These are phyloP conservation scores for Apostasia shenzhenica DNA, from an alignment of 106 monocot species.

Conservation along the genomic window DNA sequence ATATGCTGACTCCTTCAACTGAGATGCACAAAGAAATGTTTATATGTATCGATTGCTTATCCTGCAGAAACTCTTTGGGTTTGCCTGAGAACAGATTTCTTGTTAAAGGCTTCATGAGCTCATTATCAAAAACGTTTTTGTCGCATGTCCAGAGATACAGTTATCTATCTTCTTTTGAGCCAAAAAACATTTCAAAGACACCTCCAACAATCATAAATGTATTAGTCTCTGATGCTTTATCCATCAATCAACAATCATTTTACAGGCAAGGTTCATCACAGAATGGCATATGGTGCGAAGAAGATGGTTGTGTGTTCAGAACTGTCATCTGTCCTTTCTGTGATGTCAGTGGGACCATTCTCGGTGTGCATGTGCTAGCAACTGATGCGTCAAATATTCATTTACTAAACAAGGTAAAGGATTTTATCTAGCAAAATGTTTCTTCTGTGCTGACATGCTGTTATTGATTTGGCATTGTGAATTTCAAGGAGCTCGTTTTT, in stretches of 20 bases:
- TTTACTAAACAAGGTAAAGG: slow-evolving; percentile 62
- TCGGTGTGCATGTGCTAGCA: slow-evolving; percentile 71
- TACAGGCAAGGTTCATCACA: slow-evolving; percentile 6
- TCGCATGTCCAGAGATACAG: slow-evolving; percentile 36
- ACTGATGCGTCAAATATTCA: slow-evolving; percentile 50
- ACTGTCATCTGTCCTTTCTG: slow-evolving; percentile 63
- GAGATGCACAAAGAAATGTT: slow-evolving; percentile 13
- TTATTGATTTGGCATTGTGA: background rate
- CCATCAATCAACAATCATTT: slow-evolving; percentile 33
- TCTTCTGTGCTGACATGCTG: background rate
- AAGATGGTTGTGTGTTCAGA: slow-evolving; percentile 88
- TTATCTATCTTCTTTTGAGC: slow-evolving; percentile 2
- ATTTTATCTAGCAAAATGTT: slow-evolving; percentile 6
- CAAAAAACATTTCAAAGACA: slow-evolving; percentile 11
- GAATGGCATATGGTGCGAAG: slow-evolving; percentile 58
- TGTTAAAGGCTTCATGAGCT: slow-evolving; percentile 35
- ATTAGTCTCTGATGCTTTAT: slow-evolving; percentile 29
- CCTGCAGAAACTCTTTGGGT: slow-evolving; percentile 58
- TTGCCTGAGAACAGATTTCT: slow-evolving; percentile 36
- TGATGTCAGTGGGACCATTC: slow-evolving; percentile 12
- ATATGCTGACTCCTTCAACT: slow-evolving; percentile 5
- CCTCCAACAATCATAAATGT: slow-evolving; percentile 13
- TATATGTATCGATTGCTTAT: slow-evolving; percentile 44
- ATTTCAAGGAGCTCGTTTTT: background rate
- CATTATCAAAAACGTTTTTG: slow-evolving; percentile 54